Base-by-base conservation (phyloP, 495 filamentous ascomycete species). In the Pseudotulostoma volvatum region DNA sequence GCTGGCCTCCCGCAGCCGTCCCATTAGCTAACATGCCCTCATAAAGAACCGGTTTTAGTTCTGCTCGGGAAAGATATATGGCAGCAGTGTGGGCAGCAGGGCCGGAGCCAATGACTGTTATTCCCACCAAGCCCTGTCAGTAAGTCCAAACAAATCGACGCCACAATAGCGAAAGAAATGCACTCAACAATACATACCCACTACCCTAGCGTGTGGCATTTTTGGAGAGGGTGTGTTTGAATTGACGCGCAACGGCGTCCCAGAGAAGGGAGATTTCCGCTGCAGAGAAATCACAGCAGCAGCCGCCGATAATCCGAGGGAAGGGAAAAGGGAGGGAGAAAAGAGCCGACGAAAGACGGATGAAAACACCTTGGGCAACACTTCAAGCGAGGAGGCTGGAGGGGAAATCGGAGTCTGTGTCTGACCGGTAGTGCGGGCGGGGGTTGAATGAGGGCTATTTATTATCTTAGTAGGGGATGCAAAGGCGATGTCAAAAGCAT, bases 11-110 rank as follows among this genome's bases (percentile, higher is more conserved):
- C 35, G 90, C 80, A 4, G 90, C 90, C 56, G 92, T 90, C 49
- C 90, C 90, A 50, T 94, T 92, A 46, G 90, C 90, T 43, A 97
- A 77, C 69, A 96, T 93, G 43, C 90, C 90, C 66, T 97, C 90
- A 53, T 96, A 97, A 40, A 97, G 66, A 42, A 94, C 81, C 28
- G 90, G 81, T 73, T 59, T 44, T 46, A 97, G 65, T 57, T 97
- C 86, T 45, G 90, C 90, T 53, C 90, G 81, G 18, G 86, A 79
- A 43, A 94, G 79, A 59, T 97, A 97, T 55, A 97, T 74, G 47
- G 88, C 90, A 40, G 90, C 90, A 31, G 90, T 96, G 67, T 97
- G 90, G 55, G 85, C 90, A 46, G 85, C 90, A 38, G 90, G 90
- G 67, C 90, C 90, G 39, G 90, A 96, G 66, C 87, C 84, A 62